Evolutionary conservation across 2,329 filamentous ascomycete species (phyloP).

Genomic region (Podosphaera leucotricha): DNA sequence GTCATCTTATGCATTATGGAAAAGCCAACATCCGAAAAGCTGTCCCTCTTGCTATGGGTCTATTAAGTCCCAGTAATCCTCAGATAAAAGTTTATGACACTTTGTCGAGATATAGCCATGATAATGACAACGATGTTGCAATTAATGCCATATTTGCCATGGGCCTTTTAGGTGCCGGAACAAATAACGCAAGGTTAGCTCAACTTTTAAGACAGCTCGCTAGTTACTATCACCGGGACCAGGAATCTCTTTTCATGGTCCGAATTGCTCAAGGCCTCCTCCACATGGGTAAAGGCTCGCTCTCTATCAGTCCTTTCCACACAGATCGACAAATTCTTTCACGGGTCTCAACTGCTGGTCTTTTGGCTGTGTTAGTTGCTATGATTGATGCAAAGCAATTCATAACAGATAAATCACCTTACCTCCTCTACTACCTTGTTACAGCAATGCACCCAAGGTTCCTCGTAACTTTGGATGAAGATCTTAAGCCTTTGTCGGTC

Average conservation of each 20-base stretch:
- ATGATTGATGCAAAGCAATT: constrained; percentile 91
- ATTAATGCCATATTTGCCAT: constrained; percentile 98
- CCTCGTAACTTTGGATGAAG: constrained; percentile 85
- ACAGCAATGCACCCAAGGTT: constrained; percentile 94
- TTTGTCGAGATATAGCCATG: constrained; percentile 87
- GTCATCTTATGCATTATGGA: constrained; percentile 97
- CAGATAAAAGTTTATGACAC: constrained; percentile 99
- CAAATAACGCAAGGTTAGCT: constrained; percentile 90
- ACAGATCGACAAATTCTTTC: constrained; percentile 92
- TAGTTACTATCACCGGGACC: constrained; percentile 93
- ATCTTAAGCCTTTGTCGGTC: constrained; percentile 78
- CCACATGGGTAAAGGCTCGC: constrained; percentile 97
- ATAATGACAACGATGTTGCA: constrained; percentile 94
- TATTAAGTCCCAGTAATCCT: constrained; percentile 91
- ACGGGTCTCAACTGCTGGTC: constrained; percentile 66
- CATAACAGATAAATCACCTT: constrained; percentile 46
- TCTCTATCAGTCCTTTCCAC: constrained; percentile 96
- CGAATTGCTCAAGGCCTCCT: constrained; percentile 90
- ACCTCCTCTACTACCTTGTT: constrained; percentile 90
- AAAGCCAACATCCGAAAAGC: constrained; percentile 92
- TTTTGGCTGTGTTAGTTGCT: constrained; percentile 73
- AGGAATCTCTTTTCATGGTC: constrained; percentile 96
- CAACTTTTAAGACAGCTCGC: constrained; percentile 86
- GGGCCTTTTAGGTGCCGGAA: constrained; percentile 88
- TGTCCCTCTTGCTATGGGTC: constrained; percentile 85